These are phyloP conservation scores for Cyclanthera cordifolia DNA, from an alignment of 306 rosid species.

Conservation along the genomic window DNA sequence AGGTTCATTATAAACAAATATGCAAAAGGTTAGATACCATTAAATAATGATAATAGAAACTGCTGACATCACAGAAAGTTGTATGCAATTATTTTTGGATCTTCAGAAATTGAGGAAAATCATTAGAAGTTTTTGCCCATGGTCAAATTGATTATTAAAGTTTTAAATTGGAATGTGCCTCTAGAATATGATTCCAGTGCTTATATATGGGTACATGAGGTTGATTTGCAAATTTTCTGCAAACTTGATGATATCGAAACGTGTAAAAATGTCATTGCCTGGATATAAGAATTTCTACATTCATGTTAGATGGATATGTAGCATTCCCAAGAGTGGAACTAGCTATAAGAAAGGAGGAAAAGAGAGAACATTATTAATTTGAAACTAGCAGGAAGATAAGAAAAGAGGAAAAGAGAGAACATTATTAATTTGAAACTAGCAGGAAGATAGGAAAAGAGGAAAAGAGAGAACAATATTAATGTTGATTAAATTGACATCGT, in stretches of 20 bases:
- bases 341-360: slow-evolving; percentile 2
- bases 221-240: neutral
- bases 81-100: neutral
- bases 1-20: neutral
- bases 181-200: neutral
- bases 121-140: neutral
- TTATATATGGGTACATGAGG: neutral
- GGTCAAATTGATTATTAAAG: slow-evolving; percentile 9
- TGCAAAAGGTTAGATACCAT: neutral
- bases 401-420: neutral
- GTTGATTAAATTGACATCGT: neutral
- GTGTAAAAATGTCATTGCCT: neutral
- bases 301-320: neutral
- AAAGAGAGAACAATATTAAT: neutral
- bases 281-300: neutral
- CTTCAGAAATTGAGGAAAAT: neutral
- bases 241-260: neutral
- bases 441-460: neutral
- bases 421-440: slow-evolving; percentile 1
- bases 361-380: slow-evolving; percentile 1
- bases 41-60: neutral
- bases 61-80: neutral
- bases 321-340: neutral
- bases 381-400: neutral
- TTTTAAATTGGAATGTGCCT: neutral